Conservation (phyloP, 192 early-diverging fungal genomes). For the Backusella parvicylindrica region DNA sequence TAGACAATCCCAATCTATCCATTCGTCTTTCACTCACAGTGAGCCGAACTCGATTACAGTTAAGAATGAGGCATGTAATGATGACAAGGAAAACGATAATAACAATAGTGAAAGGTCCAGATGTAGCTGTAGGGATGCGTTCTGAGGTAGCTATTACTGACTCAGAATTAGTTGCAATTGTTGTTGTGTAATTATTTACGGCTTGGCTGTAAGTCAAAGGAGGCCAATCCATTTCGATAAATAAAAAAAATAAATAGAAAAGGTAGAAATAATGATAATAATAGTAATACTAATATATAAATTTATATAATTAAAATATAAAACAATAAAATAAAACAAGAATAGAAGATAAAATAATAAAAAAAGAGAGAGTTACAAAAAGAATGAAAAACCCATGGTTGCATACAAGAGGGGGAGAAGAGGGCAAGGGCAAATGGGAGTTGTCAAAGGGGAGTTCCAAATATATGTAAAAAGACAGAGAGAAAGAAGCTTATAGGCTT, state of each 20-base stretch:
- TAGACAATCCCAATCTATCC: not conserved
- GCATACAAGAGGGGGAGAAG: not conserved
- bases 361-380: not conserved
- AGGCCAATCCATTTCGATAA: not conserved
- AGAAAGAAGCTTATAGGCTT: not conserved
- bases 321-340: not conserved
- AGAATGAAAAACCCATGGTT: not conserved
- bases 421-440: not conserved
- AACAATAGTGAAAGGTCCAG: not conserved
- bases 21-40: not conserved
- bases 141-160: not conserved
- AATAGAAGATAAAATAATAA: not conserved
- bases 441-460: not conserved
- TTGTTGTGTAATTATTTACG: not conserved
- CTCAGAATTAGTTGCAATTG: not conserved
- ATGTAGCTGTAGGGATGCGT: slow-evolving; percentile 1
- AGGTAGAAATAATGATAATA: not conserved
- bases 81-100: not conserved
- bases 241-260: not conserved
- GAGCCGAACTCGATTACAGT: slow-evolving; percentile 5
- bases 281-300: not conserved
- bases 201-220: not conserved
- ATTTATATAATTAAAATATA: no score
- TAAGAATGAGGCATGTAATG: slow-evolving; percentile 7
- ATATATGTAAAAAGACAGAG: not conserved